Base-by-base conservation (phyloP, 768 basidiomycete species). In the Trametes elegans region DNA sequence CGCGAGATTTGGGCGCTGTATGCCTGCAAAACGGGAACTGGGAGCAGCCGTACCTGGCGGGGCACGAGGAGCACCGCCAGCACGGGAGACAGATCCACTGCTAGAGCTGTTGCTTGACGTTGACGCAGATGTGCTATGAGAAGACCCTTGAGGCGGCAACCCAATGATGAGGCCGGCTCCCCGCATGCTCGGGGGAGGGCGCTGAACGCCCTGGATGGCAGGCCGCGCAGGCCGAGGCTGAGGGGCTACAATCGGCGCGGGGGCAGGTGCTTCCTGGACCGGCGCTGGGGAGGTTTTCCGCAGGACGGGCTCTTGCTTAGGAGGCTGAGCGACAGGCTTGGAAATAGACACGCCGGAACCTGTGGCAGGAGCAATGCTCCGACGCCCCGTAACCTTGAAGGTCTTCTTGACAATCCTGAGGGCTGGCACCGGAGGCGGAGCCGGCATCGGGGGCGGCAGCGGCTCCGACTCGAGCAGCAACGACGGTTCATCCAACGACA, bases 321-420 rank as follows among this genome's bases (percentile, higher is more conserved):
- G 27, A 9, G 28, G n/a, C 23, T 34, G 11, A 21, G 24, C n/a
- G 11, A 21, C 31, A 11, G 38, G 18, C n/a, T 28, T 32, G 18
- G 34, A 29, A 27, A n/a, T 26, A 27, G 53, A 47, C 21, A 21
- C 10, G 3, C 11, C 24, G 18, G 31, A 10, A 10, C 16, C 41
- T 23, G 21, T 13, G 7, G 32, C 41, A 3, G 55, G 31, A 13
- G 19, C 38, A 16, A 21, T 34, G 18, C 64, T 38, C 35, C 31
- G 31, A 14, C 48, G 64, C 16, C 62, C 57, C 29, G 64, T 64
- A 9, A 60, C 10, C 44, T 65, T 65, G 45, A 62, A 64, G 5
- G 66, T 62, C 55, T 70, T 71, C 55, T 68, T 66, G 11, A 65
- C 50, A 26, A 68, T 66, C 10, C 68, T 64, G 11, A 68, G 59